Base-by-base conservation (phyloP, 331 rosid species). In the Malus hybrid region DNA sequence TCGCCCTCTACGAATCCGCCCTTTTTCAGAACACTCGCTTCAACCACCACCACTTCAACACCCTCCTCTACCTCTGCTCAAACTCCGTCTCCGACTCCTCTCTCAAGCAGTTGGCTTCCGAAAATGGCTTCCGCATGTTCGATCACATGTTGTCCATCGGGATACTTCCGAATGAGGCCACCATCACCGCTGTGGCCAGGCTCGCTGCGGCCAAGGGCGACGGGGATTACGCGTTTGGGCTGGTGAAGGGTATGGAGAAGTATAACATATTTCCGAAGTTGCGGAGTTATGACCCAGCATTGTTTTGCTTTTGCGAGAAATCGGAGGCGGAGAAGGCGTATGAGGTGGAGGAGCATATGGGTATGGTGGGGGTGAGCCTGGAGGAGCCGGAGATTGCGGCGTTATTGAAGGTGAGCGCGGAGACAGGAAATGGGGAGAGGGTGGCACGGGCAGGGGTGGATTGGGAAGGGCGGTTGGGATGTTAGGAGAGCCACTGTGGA, bases 361-460 rank as follows among this genome's bases (percentile, higher is more conserved):
- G 52, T 24, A 33, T 48, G n/a, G 83, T 18, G 6, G 89, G 90
- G 28, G 72, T 94, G 75, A 73, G 48, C 14, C 24, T 85, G 20
- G 98, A 94, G 80, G 98, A 94, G 68, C 71, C 85, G 0, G 93
- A 94, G 57, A 61, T 94, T 22, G 84, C 90, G 2, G 93, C 95
- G 6, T 85, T 94, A 31, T 66, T 94, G 80, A 85, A 82, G 69
- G 93, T 84, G 44, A 94, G 97, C 36, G 81, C 72, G 4, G 77
- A 69, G 74, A 85, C 60, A 6, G 89, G 95, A 10, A 88, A 75
- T 52, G 90, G 29, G n/a, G n/a, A n/a, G n/a, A n/a, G n/a, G n/a
- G n/a, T n/a, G n/a, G n/a, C n/a, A n/a, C n/a, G n/a, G n/a, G 67
- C 83, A 50, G 75, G 97, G 98, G n/a, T 93, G 97, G 98, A 78